Base-by-base conservation (phyloP, 2,329 filamentous ascomycete species). In the Ophiocordyceps sinensis region DNA sequence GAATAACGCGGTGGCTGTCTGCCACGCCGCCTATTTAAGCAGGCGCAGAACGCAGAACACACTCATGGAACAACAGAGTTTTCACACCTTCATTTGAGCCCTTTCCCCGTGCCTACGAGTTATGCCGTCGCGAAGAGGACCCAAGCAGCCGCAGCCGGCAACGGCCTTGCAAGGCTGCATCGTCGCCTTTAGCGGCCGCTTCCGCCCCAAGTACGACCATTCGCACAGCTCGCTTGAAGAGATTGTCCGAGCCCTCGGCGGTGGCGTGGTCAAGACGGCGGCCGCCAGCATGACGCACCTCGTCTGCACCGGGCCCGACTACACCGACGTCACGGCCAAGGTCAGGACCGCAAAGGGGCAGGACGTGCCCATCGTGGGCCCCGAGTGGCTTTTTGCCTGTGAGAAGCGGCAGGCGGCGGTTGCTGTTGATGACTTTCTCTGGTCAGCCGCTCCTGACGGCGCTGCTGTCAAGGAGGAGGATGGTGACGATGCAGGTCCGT, bases 371-470 rank as follows among this genome's bases (percentile, higher is more conserved):
- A 66, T 85, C 37, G 68, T 85, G 23, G 65, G 59, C 10, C 55
- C 79, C 0, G 59, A 71, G 13, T 86, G 82, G 82, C 59, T 79
- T n/a, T 47, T 71, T 2, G 68, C 77, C n/a, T 77, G 68, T 19
- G 59, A 71, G 31, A 44, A 46, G 10, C 43, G 54, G 32, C 47
- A 51, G 21, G 49, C 46, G 38, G 47, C 49, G 36, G 45, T 57
- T 12, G 45, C 47, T 17, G 48, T 44, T 2, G 50, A 55, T 21
- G 47, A 49, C 17, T 57, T 54, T 26, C 36, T 44, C 21, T 61
- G 53, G 57, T n/a, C 26, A 26, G 29, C 19, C 5, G 30, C n/a
- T 14, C 23, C 5, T 26, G 23, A 26, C 23, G 23, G 23, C 23
- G 23, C 19, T 19, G 19, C 19, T 19, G 19, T 5, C 23, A 5